Percentiles rank a stretch among this genome's conserved stretches.
Evolutionary conservation across 345 rosid genomes (phyloP).

Genomic region (Stellera chamaejasme): DNA sequence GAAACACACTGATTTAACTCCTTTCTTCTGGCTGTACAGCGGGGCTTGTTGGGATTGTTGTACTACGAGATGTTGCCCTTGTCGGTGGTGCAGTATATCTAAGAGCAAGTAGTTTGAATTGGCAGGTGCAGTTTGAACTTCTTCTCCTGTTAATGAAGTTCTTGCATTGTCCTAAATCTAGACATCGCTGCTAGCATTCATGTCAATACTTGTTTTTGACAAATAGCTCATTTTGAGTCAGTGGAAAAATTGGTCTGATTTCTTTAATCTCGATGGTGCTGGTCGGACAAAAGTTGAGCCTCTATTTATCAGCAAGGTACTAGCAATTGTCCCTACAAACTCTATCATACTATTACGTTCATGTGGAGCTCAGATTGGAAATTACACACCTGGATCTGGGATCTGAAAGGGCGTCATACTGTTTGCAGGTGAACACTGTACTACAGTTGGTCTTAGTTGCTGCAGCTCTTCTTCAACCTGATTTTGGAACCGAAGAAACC

Average conservation of each 20-base stretch:
- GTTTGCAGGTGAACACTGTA: constrained; percentile 81
- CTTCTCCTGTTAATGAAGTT: background rate
- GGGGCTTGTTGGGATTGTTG: constrained; percentile 73
- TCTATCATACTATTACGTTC: background rate
- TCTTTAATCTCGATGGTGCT: constrained; percentile 76
- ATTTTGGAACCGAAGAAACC: constrained; percentile 61
- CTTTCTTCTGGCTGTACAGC: constrained; percentile 33
- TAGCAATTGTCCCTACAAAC: background rate
- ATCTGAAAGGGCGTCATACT: constrained; percentile 1
- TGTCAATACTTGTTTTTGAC: too few relatives aligned
- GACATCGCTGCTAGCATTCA: too few relatives aligned
- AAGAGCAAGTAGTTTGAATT: constrained; percentile 61
- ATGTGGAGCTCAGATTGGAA: too few relatives aligned
- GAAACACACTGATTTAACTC: constrained; percentile 2
- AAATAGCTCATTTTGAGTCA: constrained; percentile 11
- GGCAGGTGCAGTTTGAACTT: constrained; percentile 50
- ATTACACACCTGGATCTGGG: background rate
- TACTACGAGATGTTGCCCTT: constrained; percentile 66
- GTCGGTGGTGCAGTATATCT: constrained; percentile 73
- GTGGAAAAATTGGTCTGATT: constrained; percentile 76
- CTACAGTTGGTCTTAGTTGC: constrained; percentile 83
- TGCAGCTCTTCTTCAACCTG: constrained; percentile 87
- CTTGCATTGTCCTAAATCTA: constrained; percentile 2
- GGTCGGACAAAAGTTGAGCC: constrained; percentile 71
- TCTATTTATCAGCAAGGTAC: constrained; percentile 85